Evolutionary conservation across 805 yeast species (phyloP).

Genomic region (Helenozyma baotianmanensis): DNA sequence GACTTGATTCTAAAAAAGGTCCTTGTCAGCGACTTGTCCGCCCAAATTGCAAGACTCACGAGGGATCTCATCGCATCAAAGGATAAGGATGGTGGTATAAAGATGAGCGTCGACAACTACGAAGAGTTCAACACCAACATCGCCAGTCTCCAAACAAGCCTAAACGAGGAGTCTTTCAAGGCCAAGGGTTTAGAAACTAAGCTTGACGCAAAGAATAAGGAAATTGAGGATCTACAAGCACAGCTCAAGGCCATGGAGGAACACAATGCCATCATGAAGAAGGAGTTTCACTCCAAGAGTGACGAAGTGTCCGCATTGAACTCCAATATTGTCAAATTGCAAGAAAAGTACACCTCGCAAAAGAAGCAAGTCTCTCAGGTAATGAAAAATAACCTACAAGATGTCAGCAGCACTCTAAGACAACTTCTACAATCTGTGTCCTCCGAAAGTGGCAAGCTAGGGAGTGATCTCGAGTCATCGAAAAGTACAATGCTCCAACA

Average conservation of each 20-base stretch:
- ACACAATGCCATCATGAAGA: background rate
- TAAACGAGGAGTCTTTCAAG: slow-evolving; percentile 6
- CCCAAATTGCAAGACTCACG: slow-evolving; percentile 52
- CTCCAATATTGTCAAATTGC: background rate
- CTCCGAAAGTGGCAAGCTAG: no score
- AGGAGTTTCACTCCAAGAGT: background rate
- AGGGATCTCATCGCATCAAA: slow-evolving; percentile 61
- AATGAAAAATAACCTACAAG: slow-evolving; percentile 2
- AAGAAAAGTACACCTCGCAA: slow-evolving; percentile 3
- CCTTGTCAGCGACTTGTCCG: slow-evolving; percentile 48
- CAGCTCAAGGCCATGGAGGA: slow-evolving; percentile 1
- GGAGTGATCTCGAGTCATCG: no score
- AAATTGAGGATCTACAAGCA: background rate
- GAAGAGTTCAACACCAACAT: slow-evolving; percentile 11
- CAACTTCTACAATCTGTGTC: background rate
- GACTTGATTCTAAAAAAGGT: slow-evolving; percentile 46
- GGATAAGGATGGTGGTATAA: slow-evolving; percentile 56
- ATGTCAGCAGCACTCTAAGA: slow-evolving; percentile 1
- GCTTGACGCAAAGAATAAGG: slow-evolving; percentile 1
- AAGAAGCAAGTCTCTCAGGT: slow-evolving; percentile 3
- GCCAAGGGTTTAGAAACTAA: slow-evolving; percentile 1
- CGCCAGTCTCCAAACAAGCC: slow-evolving; percentile 6
- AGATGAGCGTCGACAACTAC: slow-evolving; percentile 57
- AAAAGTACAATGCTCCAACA: background rate
- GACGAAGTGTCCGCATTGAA: background rate